phyloP scores from a whole-genome alignment of 306 rosid species.

The Leucaena leucocephala region DNA sequence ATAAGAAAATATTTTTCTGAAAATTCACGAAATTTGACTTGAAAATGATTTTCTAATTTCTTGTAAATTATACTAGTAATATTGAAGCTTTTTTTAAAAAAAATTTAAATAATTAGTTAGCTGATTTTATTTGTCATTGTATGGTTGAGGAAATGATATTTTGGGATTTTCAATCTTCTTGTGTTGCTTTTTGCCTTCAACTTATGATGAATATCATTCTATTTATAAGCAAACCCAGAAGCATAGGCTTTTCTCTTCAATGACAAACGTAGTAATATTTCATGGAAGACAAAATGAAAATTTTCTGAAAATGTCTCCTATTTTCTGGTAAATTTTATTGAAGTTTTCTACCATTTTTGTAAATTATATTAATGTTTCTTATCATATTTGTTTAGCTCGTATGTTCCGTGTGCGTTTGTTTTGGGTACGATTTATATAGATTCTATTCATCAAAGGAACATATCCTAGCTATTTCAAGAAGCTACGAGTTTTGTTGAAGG shows the following conservation, averaged over 20 bases:
- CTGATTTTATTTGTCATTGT: too few relatives aligned
- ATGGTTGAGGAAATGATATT: too few relatives aligned
- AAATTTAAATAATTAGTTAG: too few relatives aligned
- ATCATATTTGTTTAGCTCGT: not conserved
- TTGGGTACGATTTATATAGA: not conserved
- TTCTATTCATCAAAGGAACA: not conserved
- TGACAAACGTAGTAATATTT: not conserved
- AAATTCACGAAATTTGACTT: too few relatives aligned
- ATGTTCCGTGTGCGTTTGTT: not conserved
- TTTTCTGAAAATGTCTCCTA: not conserved
- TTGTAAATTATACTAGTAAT: too few relatives aligned
- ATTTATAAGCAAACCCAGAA: not conserved
- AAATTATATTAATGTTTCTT: not conserved
- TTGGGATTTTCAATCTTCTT: not conserved
- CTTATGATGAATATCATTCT: not conserved
- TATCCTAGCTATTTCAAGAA: not conserved
- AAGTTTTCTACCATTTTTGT: not conserved
- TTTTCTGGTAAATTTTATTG: not conserved
- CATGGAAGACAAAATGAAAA: not conserved
- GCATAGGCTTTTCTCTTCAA: not conserved
- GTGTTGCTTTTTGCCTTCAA: not conserved
- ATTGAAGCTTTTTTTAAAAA: too few relatives aligned
- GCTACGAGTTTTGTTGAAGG: not conserved
- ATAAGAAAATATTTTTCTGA: too few relatives aligned
- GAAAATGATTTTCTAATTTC: too few relatives aligned